phyloP scores from a whole-genome alignment of 108 stramenopile species.

The Nannochloropsis salina region DNA sequence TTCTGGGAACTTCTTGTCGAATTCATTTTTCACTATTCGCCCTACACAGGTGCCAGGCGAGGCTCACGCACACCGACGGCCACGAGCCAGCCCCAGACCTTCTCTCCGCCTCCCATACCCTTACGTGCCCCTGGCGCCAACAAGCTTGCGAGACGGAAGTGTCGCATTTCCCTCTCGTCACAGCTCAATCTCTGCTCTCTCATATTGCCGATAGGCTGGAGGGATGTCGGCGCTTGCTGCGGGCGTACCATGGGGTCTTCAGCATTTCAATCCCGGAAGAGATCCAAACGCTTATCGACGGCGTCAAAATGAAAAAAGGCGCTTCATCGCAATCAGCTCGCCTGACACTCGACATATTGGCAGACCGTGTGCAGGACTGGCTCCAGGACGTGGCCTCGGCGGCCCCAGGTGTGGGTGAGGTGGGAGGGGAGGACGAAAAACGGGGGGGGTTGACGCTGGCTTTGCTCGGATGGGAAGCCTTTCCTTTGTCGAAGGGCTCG shows the following conservation, averaged over 20 bases:
- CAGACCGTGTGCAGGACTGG: background rate
- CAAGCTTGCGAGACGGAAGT: background rate
- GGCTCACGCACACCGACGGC: background rate
- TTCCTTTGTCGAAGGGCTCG: background rate
- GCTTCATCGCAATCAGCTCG: background rate
- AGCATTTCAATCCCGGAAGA: background rate
- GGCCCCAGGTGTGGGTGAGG: background rate
- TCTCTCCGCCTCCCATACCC: background rate
- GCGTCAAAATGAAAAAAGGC: background rate
- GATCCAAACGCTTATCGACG: background rate
- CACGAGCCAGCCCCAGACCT: background rate
- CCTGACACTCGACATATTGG: background rate
- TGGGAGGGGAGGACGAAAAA: constrained; percentile 7
- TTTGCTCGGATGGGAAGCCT: constrained; percentile 1
- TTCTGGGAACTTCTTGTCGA: background rate
- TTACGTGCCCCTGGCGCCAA: background rate
- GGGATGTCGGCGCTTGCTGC: background rate
- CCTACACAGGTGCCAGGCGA: constrained; percentile 4
- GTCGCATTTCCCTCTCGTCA: background rate
- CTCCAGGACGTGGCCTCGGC: background rate
- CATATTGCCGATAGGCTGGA: background rate
- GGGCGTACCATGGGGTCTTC: background rate
- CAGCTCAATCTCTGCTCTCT: background rate
- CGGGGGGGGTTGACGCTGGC: background rate
- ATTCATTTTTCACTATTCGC: background rate